phyloP scores from a whole-genome alignment of 257 asterid genomes.

The Primulina tabacum region DNA sequence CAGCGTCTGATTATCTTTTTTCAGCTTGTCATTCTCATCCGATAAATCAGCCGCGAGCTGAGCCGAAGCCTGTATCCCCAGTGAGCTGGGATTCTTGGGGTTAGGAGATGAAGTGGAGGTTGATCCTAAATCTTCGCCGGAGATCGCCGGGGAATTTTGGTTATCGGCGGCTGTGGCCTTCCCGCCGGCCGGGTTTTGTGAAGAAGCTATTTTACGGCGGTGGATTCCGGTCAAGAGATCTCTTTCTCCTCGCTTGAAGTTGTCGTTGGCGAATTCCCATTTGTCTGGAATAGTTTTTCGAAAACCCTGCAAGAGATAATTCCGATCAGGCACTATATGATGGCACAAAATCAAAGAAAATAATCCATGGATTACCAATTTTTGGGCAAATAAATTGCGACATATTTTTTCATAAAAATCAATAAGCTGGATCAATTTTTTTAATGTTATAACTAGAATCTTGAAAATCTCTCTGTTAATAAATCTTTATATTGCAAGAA shows the following conservation, averaged over 20 bases:
- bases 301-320: slow-evolving; percentile 52
- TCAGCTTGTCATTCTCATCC: slow-evolving; percentile 63
- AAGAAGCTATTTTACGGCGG: slow-evolving; percentile 53
- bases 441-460: too few relatives aligned
- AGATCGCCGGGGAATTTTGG: slow-evolving; percentile 40
- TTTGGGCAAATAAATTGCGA: too few relatives aligned
- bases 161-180: slow-evolving; percentile 28
- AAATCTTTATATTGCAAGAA: too few relatives aligned
- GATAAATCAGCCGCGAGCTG: slow-evolving; percentile 54
- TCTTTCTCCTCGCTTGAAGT: slow-evolving; percentile 61
- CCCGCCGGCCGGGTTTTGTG: slow-evolving; percentile 26
- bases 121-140: slow-evolving; percentile 62
- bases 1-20: slow-evolving; percentile 49
- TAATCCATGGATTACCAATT: too few relatives aligned
- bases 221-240: slow-evolving; percentile 63
- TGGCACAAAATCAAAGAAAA: too few relatives aligned
- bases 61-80: slow-evolving; percentile 47
- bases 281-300: slow-evolving; percentile 75
- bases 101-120: slow-evolving; percentile 70
- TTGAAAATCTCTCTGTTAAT: too few relatives aligned
- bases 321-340: not conserved
- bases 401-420: too few relatives aligned
- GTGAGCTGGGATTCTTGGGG: slow-evolving; percentile 55
- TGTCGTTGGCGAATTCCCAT: slow-evolving; percentile 90
- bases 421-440: too few relatives aligned